These are phyloP conservation scores for Tricholoma furcatifolium DNA, from an alignment of 768 basidiomycete species.

Conservation along the genomic window DNA sequence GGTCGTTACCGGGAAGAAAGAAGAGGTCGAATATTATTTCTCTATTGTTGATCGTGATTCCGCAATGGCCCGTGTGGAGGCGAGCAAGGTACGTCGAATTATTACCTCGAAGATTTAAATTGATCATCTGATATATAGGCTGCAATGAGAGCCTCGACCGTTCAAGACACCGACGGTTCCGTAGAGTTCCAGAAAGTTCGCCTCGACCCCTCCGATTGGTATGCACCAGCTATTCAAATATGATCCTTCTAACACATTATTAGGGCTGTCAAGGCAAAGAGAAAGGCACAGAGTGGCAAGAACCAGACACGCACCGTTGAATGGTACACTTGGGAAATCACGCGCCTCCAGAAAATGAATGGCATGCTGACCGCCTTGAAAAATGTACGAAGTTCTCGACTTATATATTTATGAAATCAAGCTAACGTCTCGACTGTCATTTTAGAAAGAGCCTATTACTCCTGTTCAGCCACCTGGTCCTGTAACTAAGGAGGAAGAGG, in stretches of 20 bases:
- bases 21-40: conserved; percentile 11
- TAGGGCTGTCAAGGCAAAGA: conserved; percentile 6
- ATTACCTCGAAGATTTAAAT: background rate
- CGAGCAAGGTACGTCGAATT: conserved; percentile 2
- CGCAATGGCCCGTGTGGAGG: conserved; percentile 4
- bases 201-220: conserved; percentile 4
- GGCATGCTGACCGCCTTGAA: conserved; percentile 2
- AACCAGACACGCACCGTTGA: background rate
- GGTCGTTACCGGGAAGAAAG: conserved; percentile 7
- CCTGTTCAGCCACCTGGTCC: background rate
- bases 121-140: background rate
- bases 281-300: background rate
- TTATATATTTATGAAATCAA: background rate
- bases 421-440: background rate
- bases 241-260: background rate
- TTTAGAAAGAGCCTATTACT: background rate
- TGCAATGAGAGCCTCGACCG: conserved; percentile 3
- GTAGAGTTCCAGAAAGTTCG: conserved; percentile 3
- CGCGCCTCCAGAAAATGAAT: conserved; percentile 4
- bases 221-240: background rate
- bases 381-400: background rate
- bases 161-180: conserved; percentile 8
- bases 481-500: background rate
- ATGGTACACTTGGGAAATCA: conserved; percentile 8
- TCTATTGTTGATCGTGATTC: conserved; percentile 6